phyloP scores from a whole-genome alignment of 768 basidiomycete genomes.

The Leccinum longicurvipes region DNA sequence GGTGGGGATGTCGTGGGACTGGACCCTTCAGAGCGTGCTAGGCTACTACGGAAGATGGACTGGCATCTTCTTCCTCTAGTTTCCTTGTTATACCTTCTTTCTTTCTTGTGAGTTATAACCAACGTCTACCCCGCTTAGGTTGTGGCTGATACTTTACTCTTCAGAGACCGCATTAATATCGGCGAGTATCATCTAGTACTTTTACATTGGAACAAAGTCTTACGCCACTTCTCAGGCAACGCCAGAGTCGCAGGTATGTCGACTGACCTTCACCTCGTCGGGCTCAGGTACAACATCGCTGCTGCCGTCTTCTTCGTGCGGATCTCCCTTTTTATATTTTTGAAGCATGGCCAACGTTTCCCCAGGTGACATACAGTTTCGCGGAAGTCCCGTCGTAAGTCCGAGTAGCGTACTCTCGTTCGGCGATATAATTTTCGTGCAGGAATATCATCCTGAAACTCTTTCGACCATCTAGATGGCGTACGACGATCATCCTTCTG shows the following conservation, averaged over 20 bases:
- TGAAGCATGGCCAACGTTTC: background rate
- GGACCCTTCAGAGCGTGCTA: background rate
- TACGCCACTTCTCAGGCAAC: slow-evolving; percentile 31
- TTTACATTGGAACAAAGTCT: background rate
- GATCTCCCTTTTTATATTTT: background rate
- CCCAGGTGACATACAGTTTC: slow-evolving; percentile 35
- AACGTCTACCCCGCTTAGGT: background rate
- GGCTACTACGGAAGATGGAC: slow-evolving; percentile 17
- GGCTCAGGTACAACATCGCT: slow-evolving; percentile 36
- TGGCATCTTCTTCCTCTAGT: slow-evolving; percentile 20
- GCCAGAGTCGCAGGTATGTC: slow-evolving; percentile 45
- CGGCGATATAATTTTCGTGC: background rate
- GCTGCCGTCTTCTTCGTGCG: slow-evolving; percentile 39
- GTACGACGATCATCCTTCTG: slow-evolving; percentile 16
- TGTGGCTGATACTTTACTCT: background rate
- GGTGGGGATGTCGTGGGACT: background rate
- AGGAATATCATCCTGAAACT: slow-evolving; percentile 40
- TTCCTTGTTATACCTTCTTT: slow-evolving; percentile 14
- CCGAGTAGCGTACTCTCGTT: background rate
- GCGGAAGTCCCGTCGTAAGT: slow-evolving; percentile 40
- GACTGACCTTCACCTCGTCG: slow-evolving; percentile 32
- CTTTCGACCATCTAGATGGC: slow-evolving; percentile 34
- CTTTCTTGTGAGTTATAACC: slow-evolving; percentile 14
- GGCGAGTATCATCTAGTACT: slow-evolving; percentile 27
- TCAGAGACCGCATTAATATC: slow-evolving; percentile 44